phyloP scores from a whole-genome alignment of 2,329 filamentous ascomycete species.

The Scedosporium dehoogii region DNA sequence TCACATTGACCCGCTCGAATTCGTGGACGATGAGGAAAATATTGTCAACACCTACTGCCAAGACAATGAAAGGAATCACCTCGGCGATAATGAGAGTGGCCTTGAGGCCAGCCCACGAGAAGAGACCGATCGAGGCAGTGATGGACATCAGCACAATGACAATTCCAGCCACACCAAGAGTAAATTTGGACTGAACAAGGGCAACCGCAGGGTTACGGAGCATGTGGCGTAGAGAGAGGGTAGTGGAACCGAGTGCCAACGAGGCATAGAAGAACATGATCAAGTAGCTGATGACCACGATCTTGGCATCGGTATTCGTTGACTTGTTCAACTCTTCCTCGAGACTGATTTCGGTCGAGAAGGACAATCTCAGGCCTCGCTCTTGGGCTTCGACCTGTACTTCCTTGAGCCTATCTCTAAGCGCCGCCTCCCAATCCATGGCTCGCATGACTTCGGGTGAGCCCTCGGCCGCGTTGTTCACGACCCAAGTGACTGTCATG shows the following conservation, averaged over 20 bases:
- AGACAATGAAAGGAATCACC: constrained; percentile 93
- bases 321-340: constrained; percentile 96
- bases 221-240: constrained; percentile 65
- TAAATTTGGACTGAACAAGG: constrained; percentile 93
- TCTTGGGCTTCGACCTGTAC: constrained; percentile 70
- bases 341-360: constrained; percentile 89
- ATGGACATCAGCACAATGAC: constrained; percentile 97
- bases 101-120: constrained; percentile 84
- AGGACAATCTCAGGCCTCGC: constrained; percentile 77
- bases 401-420: constrained; percentile 65
- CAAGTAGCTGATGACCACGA: constrained; percentile 90
- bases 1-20: constrained; percentile 89
- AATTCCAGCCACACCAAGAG: constrained; percentile 88
- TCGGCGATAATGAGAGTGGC: constrained; percentile 97
- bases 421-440: constrained; percentile 79
- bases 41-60: constrained; percentile 96
- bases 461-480: constrained; percentile 74
- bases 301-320: constrained; percentile 96
- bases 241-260: constrained; percentile 80
- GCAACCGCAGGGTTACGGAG: constrained; percentile 73
- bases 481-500: constrained; percentile 87
- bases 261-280: constrained; percentile 99
- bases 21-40: constrained; percentile 98
- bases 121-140: constrained; percentile 85
- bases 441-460: constrained; percentile 60